These are phyloP conservation scores for Avena sativa DNA, from an alignment of 176 grass and related monocot genomes.

Conservation along the genomic window DNA sequence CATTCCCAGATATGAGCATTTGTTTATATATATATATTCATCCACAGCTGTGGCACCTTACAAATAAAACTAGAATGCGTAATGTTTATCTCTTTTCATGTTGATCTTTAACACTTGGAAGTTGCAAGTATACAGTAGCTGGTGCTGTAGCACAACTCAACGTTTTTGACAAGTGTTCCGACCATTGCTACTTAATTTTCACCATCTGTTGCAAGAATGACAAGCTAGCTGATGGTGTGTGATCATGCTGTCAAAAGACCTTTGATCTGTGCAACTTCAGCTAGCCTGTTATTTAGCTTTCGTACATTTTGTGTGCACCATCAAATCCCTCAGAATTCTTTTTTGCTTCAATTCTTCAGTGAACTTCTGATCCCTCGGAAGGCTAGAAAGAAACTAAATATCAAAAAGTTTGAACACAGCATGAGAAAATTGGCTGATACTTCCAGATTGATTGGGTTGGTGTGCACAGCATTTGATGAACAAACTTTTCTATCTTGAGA, in stretches of 20 bases:
- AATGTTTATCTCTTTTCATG: neutral
- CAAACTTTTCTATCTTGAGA: slow-evolving; percentile 28
- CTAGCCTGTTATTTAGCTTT: neutral
- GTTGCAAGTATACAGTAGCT: neutral
- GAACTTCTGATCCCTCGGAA: neutral
- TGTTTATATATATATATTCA: slow-evolving; percentile 4
- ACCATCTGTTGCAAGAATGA: neutral
- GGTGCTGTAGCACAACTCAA: neutral
- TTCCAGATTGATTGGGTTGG: neutral
- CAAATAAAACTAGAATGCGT: neutral
- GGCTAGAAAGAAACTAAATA: slow-evolving; percentile 8
- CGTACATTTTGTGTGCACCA: neutral
- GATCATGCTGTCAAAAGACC: slow-evolving; percentile 1
- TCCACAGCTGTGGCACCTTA: neutral
- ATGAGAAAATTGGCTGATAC: neutral
- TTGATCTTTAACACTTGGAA: slow-evolving; percentile 37
- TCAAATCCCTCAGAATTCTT: neutral
- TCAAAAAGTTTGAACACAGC: neutral
- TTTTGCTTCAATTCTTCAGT: slow-evolving; percentile 2
- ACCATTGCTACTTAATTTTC: neutral
- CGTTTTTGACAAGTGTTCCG: slow-evolving; percentile 11
- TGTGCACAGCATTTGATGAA: neutral
- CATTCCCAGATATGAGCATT: neutral
- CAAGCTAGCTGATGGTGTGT: slow-evolving; percentile 13
- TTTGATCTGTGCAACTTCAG: neutral